These are phyloP conservation scores for Trypanosoma rangeli DNA, from an alignment of 208 protist genomes.

Conservation along the genomic window DNA sequence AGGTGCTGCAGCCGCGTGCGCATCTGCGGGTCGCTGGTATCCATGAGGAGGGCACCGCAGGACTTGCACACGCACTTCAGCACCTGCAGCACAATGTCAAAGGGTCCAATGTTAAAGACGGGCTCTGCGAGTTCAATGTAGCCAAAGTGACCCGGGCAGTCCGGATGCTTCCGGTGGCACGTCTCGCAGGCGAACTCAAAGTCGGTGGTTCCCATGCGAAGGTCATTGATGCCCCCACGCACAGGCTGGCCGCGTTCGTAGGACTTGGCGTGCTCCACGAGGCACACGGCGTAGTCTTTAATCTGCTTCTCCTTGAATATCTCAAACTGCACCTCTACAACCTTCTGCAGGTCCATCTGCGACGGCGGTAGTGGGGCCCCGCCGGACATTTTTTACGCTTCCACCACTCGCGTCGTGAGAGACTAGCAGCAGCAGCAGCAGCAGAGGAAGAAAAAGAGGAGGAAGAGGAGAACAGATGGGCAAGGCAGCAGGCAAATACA, in stretches of 20 bases:
- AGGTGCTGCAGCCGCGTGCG: constrained; percentile 55
- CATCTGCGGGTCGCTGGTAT: constrained; percentile 51
- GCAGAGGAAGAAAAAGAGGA: not conserved
- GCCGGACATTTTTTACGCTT: constrained; percentile 59
- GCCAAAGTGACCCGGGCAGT: constrained; percentile 99
- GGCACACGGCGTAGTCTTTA: constrained; percentile 85
- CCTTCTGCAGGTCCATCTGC: constrained; percentile 76
- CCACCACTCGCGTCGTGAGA: constrained; percentile 14
- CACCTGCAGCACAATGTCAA: constrained; percentile 93
- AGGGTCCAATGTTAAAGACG: constrained; percentile 97
- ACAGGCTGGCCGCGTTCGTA: constrained; percentile 81
- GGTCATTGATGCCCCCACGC: constrained; percentile 85
- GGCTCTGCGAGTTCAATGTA: constrained; percentile 97
- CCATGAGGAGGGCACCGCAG: constrained; percentile 92
- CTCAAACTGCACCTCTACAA: constrained; percentile 84
- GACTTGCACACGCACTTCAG: constrained; percentile 97
- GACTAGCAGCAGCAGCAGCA: not conserved
- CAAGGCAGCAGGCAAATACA: not conserved
- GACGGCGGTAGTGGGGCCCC: constrained; percentile 74
- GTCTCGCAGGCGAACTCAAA: constrained; percentile 85
- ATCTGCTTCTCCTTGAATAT: constrained; percentile 88
- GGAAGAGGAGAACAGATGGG: not conserved
- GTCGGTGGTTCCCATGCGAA: constrained; percentile 88
- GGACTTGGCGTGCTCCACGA: constrained; percentile 82
- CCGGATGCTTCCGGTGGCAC: constrained; percentile 73